Evolutionary conservation across 108 stramenopile species (phyloP), one percentile per base, ranked within the genome.

Genomic region (Parietichytrium sp.): DNA sequence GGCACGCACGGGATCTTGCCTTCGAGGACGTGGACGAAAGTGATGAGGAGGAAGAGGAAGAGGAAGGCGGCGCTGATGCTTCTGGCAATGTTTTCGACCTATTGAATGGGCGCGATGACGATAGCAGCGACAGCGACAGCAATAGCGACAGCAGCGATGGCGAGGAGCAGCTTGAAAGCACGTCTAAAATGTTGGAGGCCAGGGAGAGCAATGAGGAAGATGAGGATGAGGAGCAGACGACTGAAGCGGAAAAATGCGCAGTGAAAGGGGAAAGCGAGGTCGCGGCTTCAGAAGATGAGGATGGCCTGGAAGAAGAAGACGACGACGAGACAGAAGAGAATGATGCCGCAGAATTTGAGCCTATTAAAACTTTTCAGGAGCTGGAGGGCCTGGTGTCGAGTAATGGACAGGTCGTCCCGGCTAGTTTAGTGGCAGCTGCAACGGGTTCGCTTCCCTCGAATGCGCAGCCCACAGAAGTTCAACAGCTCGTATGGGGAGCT

Each of bases 261-360:
- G 85, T 86, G 27, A 33, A 38, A 26, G 47, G 30, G 1, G 86
- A 79, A 13, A 79, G 38, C 16, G 33, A 84, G 16, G 79, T 49
- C 12, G 84, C 79, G 4, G 81, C 16, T 53, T 27, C 27, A 15
- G 38, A 51, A 6, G 83, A 87, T 13, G 78, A 81, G 23, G 85
- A 87, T 16, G 79, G 51, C 47, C 26, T 86, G 7, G 72, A 47
- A 3, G 72, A 36, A 38, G 72, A 78, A 15, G 33, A 38, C 16
- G 45, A 47, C 10, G 36, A 78, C 8, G 36, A 47, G n/a, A n/a
- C n/a, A 3, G 72, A 36, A 38, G 72, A 78, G 10, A n/a, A 38
- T 45, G 45, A 47, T 8, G 36, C 36, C 8, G 36, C n/a, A 2
- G 72, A 78, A 78, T 15, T 38, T 1, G 72, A 78, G 15, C 18